These are phyloP conservation scores for Lobulomyces angularis DNA, from an alignment of 192 early-diverging fungal species.

Conservation along the genomic window DNA sequence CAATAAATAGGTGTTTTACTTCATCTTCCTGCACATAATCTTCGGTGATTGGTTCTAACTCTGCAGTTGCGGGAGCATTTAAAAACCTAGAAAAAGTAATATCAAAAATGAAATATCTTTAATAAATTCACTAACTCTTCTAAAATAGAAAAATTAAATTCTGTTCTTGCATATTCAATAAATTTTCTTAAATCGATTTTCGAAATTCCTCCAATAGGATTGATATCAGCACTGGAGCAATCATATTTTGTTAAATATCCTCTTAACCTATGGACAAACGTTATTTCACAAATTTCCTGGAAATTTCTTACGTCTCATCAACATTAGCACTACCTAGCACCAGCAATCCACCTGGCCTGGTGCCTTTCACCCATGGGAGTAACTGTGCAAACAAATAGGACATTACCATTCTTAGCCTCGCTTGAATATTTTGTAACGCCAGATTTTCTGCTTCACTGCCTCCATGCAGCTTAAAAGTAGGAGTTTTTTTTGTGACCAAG, in stretches of 20 bases:
- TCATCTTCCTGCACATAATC: constrained; percentile 89
- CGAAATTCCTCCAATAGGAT: constrained; percentile 90
- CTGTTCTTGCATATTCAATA: constrained; percentile 51
- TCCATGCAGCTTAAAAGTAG: constrained; percentile 71
- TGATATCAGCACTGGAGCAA: constrained; percentile 91
- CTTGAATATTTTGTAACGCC: constrained; percentile 95
- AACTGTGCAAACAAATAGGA: constrained; percentile 92
- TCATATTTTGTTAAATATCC: constrained; percentile 99
- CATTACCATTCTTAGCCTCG: constrained; percentile 86
- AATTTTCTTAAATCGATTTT: constrained; percentile 79
- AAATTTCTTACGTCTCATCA: constrained; percentile 65
- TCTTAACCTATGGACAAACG: constrained; percentile 45
- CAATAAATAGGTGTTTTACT: constrained; percentile 17
- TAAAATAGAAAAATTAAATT: constrained; percentile 57
- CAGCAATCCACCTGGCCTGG: constrained; percentile 55
- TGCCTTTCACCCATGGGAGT: constrained; percentile 76
- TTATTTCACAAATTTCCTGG: background rate
- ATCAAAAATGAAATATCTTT: constrained; percentile 1
- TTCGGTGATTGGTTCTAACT: constrained; percentile 81
- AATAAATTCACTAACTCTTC: constrained; percentile 23
- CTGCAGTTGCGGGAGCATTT: constrained; percentile 80
- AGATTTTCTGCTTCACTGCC: constrained; percentile 78
- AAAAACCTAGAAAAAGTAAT: constrained; percentile 49
- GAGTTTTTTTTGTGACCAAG: constrained; percentile 58
- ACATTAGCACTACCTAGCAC: constrained; percentile 96